Percentiles rank a stretch among this genome's conserved stretches.
phyloP scores from a whole-genome alignment of 2,329 filamentous ascomycete genomes.

The Apiospora arundinis region DNA sequence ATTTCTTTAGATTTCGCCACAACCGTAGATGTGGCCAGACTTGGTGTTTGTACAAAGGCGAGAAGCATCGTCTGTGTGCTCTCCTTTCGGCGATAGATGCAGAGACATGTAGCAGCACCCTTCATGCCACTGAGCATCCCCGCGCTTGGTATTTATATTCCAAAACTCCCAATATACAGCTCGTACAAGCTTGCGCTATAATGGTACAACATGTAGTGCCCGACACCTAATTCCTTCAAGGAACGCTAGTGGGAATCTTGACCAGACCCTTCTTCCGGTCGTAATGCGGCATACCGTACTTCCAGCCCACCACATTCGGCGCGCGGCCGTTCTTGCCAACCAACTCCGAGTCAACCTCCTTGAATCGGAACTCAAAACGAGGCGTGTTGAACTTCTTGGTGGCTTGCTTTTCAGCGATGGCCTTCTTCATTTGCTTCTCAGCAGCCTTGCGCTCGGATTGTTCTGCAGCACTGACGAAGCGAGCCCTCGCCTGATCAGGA shows the following conservation, averaged over 20 bases:
- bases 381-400: conserved; percentile 54
- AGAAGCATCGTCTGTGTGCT: neutral
- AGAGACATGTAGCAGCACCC: neutral
- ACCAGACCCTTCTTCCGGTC: conserved; percentile 68
- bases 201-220: conserved; percentile 28
- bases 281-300: conserved; percentile 68
- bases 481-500: conserved; percentile 44
- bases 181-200: conserved; percentile 22
- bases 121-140: conserved; percentile 4
- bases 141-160: neutral
- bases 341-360: conserved; percentile 62
- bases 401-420: conserved; percentile 40
- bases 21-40: neutral
- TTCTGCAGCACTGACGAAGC: conserved; percentile 47
- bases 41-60: conserved; percentile 5
- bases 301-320: conserved; percentile 60
- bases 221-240: conserved; percentile 41
- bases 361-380: conserved; percentile 70
- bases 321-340: conserved; percentile 61
- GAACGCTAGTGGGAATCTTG: conserved; percentile 72
- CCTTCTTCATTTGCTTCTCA: conserved; percentile 43
- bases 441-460: conserved; percentile 52
- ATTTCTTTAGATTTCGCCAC: neutral
- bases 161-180: conserved; percentile 20
- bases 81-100: conserved; percentile 7